Base-by-base conservation (phyloP, 306 rosid species). In the Castanea crenata region DNA sequence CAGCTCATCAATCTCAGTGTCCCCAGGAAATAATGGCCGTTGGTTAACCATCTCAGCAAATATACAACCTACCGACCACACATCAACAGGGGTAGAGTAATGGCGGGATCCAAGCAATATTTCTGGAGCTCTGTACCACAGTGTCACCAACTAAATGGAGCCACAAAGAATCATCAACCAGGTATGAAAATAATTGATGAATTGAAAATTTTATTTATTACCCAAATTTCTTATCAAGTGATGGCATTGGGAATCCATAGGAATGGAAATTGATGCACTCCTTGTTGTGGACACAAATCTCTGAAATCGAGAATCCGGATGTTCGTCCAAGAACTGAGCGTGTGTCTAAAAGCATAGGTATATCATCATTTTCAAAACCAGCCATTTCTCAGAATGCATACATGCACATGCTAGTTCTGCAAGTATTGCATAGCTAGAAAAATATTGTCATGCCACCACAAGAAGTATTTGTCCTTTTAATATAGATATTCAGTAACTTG, bases 71-170 rank as follows among this genome's bases (percentile, higher is more conserved):
- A 95, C 99, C 4, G 99, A 95, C 99, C 99, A 95, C 71, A 95
- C 91, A 85, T 95, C 99, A 62, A 95, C 99, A 5, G 99, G 99
- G 55, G 99, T 93, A 41, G 99, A 95, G 82, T 95, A 95, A 85
- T 93, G 96, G 71, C 97, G 98, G 75, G 99, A 92, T 79, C 99
- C 99, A 76, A 95, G 99, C 87, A 95, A 85, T 87, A 95, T 93
- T 84, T 95, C 99, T 29, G 99, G 99, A 73, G 99, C 99, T 90
- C 99, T 89, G 77, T 95, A 95, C 99, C 99, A 95, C 20, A 95
- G 90, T 34, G 99, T 95, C 81, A 95, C 99, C 87, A 95, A 97
- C 98, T 94, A 86, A 29, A 82, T 20, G 71, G 57, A 80, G 75
- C 76, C 63, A 67, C 69, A 73, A 63, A 69, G 10, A 41, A 70